These are phyloP conservation scores for Sporopachydermia cereana DNA, from an alignment of 1,139 yeast species.

Conservation along the genomic window DNA sequence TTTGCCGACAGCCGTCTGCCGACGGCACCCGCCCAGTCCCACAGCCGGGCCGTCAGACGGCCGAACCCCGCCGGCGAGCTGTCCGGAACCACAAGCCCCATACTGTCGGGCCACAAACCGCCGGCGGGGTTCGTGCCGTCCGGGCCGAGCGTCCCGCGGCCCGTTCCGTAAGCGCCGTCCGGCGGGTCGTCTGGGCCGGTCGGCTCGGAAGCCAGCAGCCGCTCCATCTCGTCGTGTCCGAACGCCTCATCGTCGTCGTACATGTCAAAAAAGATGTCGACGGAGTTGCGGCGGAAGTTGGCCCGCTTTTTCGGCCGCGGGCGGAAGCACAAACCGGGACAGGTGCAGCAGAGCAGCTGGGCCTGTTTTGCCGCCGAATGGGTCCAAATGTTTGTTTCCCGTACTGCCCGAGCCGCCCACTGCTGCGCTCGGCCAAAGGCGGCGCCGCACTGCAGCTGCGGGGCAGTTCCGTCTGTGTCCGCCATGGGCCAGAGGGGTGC, in stretches of 20 bases:
- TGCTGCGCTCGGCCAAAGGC: too few relatives aligned
- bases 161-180: constrained; percentile 4
- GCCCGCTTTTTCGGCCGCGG: not conserved
- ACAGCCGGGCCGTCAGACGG: not conserved
- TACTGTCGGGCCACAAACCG: constrained; percentile 8
- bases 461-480: too few relatives aligned
- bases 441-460: too few relatives aligned
- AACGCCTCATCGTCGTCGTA: constrained; percentile 20
- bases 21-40: not conserved
- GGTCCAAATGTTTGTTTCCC: too few relatives aligned
- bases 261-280: constrained; percentile 20
- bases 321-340: not conserved
- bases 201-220: constrained; percentile 14
- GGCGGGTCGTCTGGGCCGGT: constrained; percentile 7
- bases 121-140: constrained; percentile 4
- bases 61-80: not conserved
- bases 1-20: constrained; percentile 14
- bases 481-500: too few relatives aligned
- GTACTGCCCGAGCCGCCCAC: too few relatives aligned
- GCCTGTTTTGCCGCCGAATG: not conserved
- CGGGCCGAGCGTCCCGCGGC: constrained; percentile 5
- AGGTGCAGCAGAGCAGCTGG: not conserved
- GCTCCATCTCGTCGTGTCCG: constrained; percentile 20
- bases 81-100: not conserved
- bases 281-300: constrained; percentile 14